Base-by-base conservation (phyloP, 768 basidiomycete species). In the Tremella yokohamensis region DNA sequence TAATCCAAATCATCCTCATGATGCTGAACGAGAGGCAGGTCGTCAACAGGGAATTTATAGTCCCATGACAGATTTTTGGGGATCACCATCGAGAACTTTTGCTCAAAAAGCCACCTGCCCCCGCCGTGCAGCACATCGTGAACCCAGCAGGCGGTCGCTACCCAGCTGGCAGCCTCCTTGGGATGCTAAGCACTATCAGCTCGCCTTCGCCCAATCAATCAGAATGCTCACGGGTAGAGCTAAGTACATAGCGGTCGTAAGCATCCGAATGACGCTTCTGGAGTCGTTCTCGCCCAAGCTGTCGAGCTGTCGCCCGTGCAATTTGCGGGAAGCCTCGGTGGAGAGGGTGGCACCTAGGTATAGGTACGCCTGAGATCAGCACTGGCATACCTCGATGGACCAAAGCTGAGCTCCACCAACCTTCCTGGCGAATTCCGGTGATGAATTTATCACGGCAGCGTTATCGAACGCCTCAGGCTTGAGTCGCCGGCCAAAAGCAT, bases 71-170 rank as follows among this genome's bases (percentile, higher is more conserved):
- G 4, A n/a, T 22, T 22, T 16, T 45, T 45, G 7, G 42, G 42
- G 6, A 45, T 6, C 42, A 18, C 6, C 4, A 8, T 8, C n/a
- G n/a, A 4, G 15, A 18, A 45, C 42, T 45, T 45, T n/a, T n/a
- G n/a, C 42, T 45, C 42, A 45, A 57, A 57, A 13, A 50, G 19
- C 40, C 22, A 20, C 8, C 22, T 24, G 15, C 56, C 56, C 11
- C 48, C 47, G 15, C 56, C 56, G 25, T 20, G 19, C 8, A 57
- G 16, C 11, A 51, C 47, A 13, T 57, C 48, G 49, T 57, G 8
- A 3, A 38, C 56, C 56, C 56, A 57, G 22, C 16, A 57, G 2
- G 56, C 56, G 8, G 56, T 57, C 25, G 24, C 50, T 0, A 44
- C 48, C 56, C 56, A 57, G 11, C 34, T 49, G 8, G n/a, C 24